Conservation (phyloP, 805 yeast genomes). For the Priceomyces melissophilus region DNA sequence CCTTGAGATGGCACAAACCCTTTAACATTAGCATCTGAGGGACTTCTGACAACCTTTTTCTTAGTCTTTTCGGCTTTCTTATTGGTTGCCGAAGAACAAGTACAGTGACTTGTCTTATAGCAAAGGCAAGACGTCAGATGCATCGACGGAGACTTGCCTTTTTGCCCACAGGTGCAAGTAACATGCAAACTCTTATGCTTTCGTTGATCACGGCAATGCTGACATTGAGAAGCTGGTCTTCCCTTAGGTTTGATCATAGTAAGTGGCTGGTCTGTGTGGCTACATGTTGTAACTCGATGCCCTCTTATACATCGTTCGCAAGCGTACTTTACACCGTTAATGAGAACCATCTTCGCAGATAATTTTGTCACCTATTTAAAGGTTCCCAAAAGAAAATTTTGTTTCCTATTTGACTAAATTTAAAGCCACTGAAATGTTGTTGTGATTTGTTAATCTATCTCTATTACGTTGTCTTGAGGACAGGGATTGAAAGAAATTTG, state of each 20-base stretch:
- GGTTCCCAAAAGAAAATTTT: neutral
- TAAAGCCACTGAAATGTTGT: no score
- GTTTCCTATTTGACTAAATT: no score
- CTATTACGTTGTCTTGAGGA: no score
- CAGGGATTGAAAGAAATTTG: no score
- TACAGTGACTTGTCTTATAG: slow-evolving; percentile 38
- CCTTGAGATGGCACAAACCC: neutral
- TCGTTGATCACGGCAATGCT: slow-evolving; percentile 76
- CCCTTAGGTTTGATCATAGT: slow-evolving; percentile 96
- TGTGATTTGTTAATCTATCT: no score
- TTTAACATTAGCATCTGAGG: slow-evolving; percentile 3
- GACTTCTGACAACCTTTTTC: slow-evolving; percentile 6
- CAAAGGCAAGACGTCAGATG: slow-evolving; percentile 38
- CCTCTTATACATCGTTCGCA: slow-evolving; percentile 96
- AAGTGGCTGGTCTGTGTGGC: slow-evolving; percentile 86
- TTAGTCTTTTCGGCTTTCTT: slow-evolving; percentile 12
- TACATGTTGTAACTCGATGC: slow-evolving; percentile 91
- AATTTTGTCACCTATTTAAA: slow-evolving; percentile 1
- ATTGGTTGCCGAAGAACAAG: slow-evolving; percentile 29
- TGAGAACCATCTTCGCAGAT: slow-evolving; percentile 63
- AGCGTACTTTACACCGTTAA: slow-evolving; percentile 92
- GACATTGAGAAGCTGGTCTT: slow-evolving; percentile 89
- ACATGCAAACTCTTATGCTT: slow-evolving; percentile 64
- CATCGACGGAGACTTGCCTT: slow-evolving; percentile 38
- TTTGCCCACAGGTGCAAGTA: slow-evolving; percentile 66